Evolutionary conservation across 2,329 filamentous ascomycete genomes (phyloP), one percentile per base, ranked within the genome.

Genomic region (Pseudogymnoascus sp.): DNA sequence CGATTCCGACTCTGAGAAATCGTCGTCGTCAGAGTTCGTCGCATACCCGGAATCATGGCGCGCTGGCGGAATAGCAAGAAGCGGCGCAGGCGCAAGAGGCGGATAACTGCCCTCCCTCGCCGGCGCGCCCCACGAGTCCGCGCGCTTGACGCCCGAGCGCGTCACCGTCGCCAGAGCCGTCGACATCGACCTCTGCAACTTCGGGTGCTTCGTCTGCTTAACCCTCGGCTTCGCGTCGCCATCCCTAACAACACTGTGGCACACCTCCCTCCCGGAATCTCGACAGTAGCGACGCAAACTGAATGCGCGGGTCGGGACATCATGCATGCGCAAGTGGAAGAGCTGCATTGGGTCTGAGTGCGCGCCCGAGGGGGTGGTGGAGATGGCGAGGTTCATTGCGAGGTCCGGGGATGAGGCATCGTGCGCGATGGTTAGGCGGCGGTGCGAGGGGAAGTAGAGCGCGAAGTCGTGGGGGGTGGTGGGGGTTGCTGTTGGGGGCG

Each of bases 321-420:
- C 91, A 72, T 96, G 87, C 91, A 99, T 96, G 69, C 91, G 89
- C 63, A 97, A 79, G 74, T 99, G 93, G 75, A 97, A 97, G 57
- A 99, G 85, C 71, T 87, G 83, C 9, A 85, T 75, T 4, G 86
- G 90, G 89, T 83, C 67, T 85, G 84, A n/a, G 64, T 85, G 82
- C 65, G 82, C 82, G 39, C 82, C 81, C 6, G n/a, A 12, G 32
- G 57, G 47, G 9, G 32, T 79, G 5, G 90, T 93, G 71, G 96
- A 92, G 62, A 97, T 81, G 32, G 92, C 87, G 62, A 99, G 80
- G 72, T 97, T 97, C 91, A 97, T 95, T 78, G 97, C 96, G 35
- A 93, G 93, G 72, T 99, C 93, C 3, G 87, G 76, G 0, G 91
- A 94, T 57, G 90, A 85, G 74, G 97, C 91, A 71, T 97, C 94